These are phyloP conservation scores for Bruguiera parviflora DNA, from an alignment of 345 rosid genomes.

Conservation along the genomic window DNA sequence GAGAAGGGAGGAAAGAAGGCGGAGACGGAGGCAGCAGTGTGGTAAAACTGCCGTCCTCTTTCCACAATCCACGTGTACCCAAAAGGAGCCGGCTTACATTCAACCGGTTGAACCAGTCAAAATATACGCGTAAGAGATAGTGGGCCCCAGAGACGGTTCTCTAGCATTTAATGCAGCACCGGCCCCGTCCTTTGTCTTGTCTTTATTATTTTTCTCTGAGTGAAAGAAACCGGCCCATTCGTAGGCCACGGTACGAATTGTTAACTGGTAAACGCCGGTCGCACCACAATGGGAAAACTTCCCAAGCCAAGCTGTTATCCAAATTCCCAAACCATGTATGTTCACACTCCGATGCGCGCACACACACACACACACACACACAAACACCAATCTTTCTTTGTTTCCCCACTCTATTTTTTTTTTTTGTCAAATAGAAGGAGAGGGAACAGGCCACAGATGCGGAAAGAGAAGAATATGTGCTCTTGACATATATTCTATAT, in stretches of 20 bases:
- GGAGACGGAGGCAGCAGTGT: not conserved
- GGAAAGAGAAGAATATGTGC: constrained; percentile 30
- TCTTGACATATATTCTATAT: constrained; percentile 10
- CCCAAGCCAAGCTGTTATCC: constrained; percentile 66
- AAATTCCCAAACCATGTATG: constrained; percentile 34
- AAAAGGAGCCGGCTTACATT: not conserved
- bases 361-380: constrained; percentile 1
- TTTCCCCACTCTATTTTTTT: not conserved
- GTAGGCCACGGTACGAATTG: constrained; percentile 26
- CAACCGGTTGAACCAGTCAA: constrained; percentile 30
- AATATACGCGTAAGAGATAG: constrained; percentile 19
- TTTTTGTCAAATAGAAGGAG: constrained; percentile 14
- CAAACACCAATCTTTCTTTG: not conserved
- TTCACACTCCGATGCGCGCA: constrained; percentile 40
- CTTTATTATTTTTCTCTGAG: too few species aligned
- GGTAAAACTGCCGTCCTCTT: not conserved
- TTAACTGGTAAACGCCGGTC: constrained; percentile 70
- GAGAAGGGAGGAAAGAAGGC: not conserved
- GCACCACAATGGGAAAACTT: constrained; percentile 49
- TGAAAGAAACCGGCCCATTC: not conserved
- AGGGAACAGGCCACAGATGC: constrained; percentile 13
- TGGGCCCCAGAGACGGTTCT: constrained; percentile 26
- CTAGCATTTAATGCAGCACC: constrained; percentile 55
- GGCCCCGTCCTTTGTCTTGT: constrained; percentile 20
- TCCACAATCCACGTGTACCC: constrained; percentile 27